Conservation (phyloP, 306 rosid species). For the Fragaria vesca region DNA sequence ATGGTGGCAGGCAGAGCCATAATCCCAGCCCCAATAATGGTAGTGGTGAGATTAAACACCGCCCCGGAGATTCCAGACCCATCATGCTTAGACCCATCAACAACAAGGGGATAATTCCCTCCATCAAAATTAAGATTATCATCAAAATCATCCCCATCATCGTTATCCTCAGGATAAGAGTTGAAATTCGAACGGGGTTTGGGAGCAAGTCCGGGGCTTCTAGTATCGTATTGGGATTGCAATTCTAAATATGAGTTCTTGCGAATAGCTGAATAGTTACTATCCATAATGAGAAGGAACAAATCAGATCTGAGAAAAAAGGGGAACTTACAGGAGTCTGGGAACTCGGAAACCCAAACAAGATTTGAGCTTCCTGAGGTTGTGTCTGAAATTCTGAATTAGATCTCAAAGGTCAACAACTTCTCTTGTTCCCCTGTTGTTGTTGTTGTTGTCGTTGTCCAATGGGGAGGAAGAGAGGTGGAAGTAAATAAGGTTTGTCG, state of each 20-base stretch:
- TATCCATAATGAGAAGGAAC: constrained; percentile 29
- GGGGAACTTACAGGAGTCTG: constrained; percentile 29
- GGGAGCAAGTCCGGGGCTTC: constrained; percentile 20
- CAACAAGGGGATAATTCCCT: constrained; percentile 60
- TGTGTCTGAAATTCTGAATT: constrained; percentile 16
- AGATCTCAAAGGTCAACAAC: constrained; percentile 61
- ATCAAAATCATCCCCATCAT: constrained; percentile 32
- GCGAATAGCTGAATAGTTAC: constrained; percentile 57
- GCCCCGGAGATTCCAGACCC: constrained; percentile 83
- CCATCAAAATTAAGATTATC: constrained; percentile 56
- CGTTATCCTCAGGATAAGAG: constrained; percentile 40
- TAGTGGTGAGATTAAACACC: constrained; percentile 79
- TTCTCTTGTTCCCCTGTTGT: constrained; percentile 1
- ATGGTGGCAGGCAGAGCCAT: constrained; percentile 97
- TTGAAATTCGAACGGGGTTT: constrained; percentile 8
- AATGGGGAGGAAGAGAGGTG: neutral
- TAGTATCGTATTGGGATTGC: constrained; percentile 46
- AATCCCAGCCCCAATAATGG: constrained; percentile 91
- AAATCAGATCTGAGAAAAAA: constrained; percentile 31
- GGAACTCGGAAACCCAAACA: constrained; percentile 3
- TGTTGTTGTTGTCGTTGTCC: neutral
- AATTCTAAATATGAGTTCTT: constrained; percentile 61
- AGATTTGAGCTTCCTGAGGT: neutral
- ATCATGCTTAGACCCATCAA: constrained; percentile 32
- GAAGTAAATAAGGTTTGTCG: neutral